Conservation (phyloP, 129 eudicot species). For the Flaveria robusta region DNA sequence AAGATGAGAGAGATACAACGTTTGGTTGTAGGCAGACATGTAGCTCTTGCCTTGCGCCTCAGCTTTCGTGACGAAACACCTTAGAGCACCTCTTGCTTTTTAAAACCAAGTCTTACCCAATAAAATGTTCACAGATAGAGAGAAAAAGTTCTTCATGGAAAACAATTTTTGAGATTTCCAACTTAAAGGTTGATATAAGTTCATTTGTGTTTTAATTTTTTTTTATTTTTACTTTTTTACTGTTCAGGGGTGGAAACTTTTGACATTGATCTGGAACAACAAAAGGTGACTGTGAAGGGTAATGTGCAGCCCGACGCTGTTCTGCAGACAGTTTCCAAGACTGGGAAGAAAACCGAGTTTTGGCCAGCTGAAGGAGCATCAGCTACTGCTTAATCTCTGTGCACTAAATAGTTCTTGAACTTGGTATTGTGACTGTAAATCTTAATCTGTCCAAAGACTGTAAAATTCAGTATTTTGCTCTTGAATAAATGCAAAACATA, state of each 20-base stretch:
- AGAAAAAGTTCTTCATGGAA: neutral
- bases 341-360: conserved; percentile 83
- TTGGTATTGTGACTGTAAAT: conserved; percentile 29
- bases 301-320: conserved; percentile 88
- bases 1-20: too few relatives aligned
- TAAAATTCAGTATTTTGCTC: conserved; percentile 29
- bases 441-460: conserved; percentile 18
- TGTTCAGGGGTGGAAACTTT: conserved; percentile 73
- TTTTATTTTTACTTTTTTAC: neutral
- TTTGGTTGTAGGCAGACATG: neutral
- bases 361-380: conserved; percentile 64
- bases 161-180: neutral
- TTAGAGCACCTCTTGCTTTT: neutral
- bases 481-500: conserved; percentile 29
- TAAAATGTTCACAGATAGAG: neutral
- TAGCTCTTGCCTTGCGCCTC: neutral
- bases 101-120: neutral
- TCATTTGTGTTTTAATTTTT: neutral
- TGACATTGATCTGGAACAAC: conserved; percentile 78
- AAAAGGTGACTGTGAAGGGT: conserved; percentile 93
- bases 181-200: neutral
- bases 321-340: conserved; percentile 84
- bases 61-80: neutral
- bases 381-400: conserved; percentile 32
- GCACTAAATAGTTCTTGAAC: conserved; percentile 10